A percentile compares a stretch with the other conserved stretches of the same genome.
phyloP scores from a whole-genome alignment of 495 filamentous ascomycete species.

The Penicillium antarcticum region DNA sequence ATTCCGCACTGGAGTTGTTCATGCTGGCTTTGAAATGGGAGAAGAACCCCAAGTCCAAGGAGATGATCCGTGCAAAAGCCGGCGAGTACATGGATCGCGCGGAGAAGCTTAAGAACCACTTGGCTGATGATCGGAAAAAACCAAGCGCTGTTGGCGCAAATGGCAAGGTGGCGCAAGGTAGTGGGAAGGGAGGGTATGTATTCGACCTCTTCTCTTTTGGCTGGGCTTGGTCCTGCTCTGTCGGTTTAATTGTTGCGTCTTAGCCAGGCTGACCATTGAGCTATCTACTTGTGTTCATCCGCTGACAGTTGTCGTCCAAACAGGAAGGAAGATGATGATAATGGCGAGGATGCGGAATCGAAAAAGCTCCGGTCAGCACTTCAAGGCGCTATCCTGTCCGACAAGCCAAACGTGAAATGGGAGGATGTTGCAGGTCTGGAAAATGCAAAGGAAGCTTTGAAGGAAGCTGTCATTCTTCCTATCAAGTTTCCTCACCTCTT shows the following conservation, averaged over 20 bases:
- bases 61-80: constrained; percentile 91
- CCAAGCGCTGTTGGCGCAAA: constrained; percentile 83
- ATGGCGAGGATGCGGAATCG: constrained; percentile 77
- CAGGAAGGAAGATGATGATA: constrained; percentile 60
- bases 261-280: not conserved
- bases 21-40: constrained; percentile 98
- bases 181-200: constrained; percentile 61
- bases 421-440: constrained; percentile 98
- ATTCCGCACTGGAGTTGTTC: constrained; percentile 88
- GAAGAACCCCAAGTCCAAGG: constrained; percentile 93
- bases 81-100: constrained; percentile 97
- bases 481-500: constrained; percentile 99
- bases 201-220: constrained; percentile 1
- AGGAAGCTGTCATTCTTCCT: constrained; percentile 94
- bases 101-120: constrained; percentile 91
- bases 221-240: not conserved
- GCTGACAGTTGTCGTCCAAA: constrained; percentile 12
- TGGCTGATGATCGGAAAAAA: constrained; percentile 75
- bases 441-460: constrained; percentile 91
- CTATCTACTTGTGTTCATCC: not conserved
- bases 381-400: constrained; percentile 86
- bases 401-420: constrained; percentile 94
- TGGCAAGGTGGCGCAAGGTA: constrained; percentile 67
- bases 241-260: not conserved
- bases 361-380: constrained; percentile 93